Conservation (phyloP, 2,329 filamentous ascomycete genomes). For the Exophiala calicioides region DNA sequence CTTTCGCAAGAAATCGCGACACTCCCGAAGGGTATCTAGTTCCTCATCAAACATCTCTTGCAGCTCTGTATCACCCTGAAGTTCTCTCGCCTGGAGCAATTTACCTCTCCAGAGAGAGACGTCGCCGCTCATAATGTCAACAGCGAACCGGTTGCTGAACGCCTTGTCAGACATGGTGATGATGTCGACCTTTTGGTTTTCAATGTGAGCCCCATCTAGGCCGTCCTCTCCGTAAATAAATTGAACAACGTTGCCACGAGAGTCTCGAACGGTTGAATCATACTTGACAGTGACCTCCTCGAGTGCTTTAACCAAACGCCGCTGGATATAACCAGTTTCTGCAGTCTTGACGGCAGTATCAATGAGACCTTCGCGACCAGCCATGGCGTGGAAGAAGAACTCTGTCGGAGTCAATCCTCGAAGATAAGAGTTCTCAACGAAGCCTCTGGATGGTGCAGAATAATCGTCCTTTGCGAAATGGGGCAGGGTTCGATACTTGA, state of each 20-base stretch:
- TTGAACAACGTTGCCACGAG: slow-evolving; percentile 91
- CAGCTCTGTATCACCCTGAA: slow-evolving; percentile 81
- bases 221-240: slow-evolving; percentile 98
- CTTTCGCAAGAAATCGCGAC: slow-evolving; percentile 72
- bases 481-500: slow-evolving; percentile 95
- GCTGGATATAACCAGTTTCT: slow-evolving; percentile 98
- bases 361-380: slow-evolving; percentile 98
- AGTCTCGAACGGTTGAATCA: slow-evolving; percentile 95
- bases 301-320: slow-evolving; percentile 94
- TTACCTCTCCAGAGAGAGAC: slow-evolving; percentile 66
- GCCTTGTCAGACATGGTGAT: slow-evolving; percentile 75
- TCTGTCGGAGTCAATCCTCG: slow-evolving; percentile 92
- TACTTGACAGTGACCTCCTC: slow-evolving; percentile 98
- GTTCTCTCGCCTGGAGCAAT: slow-evolving; percentile 82
- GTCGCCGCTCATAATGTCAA: slow-evolving; percentile 78
- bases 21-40: slow-evolving; percentile 74
- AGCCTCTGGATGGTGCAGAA: slow-evolving; percentile 92
- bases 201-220: slow-evolving; percentile 87
- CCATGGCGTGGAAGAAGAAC: slow-evolving; percentile 99
- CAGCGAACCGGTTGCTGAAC: slow-evolving; percentile 78
- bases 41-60: slow-evolving; percentile 87
- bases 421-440: slow-evolving; percentile 98
- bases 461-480: slow-evolving; percentile 99
- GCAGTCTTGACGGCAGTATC: slow-evolving; percentile 99
- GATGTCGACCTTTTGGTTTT: slow-evolving; percentile 86